Percentiles rank a stretch among this genome's conserved stretches.
These are phyloP conservation scores for Rhodomyrtus psidioides DNA, from an alignment of 441 rosid genomes.

Conservation along the genomic window DNA sequence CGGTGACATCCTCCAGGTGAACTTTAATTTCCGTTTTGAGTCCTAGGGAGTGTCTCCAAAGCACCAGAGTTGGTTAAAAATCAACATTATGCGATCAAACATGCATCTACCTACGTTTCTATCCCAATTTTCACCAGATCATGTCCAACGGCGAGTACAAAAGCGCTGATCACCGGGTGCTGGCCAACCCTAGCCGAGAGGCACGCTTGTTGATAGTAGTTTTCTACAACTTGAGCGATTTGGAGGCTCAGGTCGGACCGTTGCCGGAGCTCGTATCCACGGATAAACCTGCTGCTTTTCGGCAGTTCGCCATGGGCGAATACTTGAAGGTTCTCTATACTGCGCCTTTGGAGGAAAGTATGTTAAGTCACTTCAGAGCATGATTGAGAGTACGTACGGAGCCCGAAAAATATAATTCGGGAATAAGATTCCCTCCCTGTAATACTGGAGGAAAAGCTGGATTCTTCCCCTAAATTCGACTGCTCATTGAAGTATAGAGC, in stretches of 20 bases:
- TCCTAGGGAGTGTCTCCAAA: neutral
- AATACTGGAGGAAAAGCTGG: neutral
- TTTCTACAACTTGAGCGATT: slow-evolving; percentile 25
- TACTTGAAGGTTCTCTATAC: slow-evolving; percentile 28
- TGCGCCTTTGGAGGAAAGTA: slow-evolving; percentile 25
- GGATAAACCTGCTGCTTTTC: slow-evolving; percentile 26
- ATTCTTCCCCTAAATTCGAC: neutral
- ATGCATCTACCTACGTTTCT: neutral
- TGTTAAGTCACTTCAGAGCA: slow-evolving; percentile 21
- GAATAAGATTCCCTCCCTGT: neutral
- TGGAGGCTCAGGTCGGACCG: slow-evolving; percentile 24
- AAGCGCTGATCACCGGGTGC: slow-evolving; percentile 43
- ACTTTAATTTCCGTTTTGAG: neutral
- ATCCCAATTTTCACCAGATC: slow-evolving; percentile 14
- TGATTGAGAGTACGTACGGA: slow-evolving; percentile 5
- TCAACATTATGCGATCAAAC: no score
- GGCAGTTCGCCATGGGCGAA: slow-evolving; percentile 18
- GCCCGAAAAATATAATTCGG: neutral
- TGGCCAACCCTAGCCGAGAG: slow-evolving; percentile 28
- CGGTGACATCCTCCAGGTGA: slow-evolving; percentile 44
- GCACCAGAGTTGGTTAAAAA: neutral
- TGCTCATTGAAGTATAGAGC: no score
- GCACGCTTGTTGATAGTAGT: slow-evolving; percentile 30
- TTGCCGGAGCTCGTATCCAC: slow-evolving; percentile 25
- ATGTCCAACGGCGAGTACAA: slow-evolving; percentile 50